A percentile compares a stretch with the other conserved stretches of the same genome.
Conservation (phyloP, 2,329 filamentous ascomycete genomes). For the Penicillium thymicola region DNA sequence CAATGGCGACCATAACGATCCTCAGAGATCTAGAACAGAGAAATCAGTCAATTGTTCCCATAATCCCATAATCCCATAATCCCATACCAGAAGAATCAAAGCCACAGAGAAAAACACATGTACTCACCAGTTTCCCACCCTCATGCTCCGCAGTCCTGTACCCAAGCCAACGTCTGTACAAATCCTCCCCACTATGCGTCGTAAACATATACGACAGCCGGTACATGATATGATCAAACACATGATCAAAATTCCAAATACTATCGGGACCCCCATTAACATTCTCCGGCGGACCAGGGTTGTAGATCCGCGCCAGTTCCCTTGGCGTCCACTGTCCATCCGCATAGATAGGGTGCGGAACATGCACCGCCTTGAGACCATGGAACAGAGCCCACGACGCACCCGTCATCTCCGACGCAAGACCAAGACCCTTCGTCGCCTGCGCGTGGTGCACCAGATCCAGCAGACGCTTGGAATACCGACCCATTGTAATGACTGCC, state of each 20-base stretch:
- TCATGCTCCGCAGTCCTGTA: conserved; percentile 18
- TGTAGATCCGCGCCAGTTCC: conserved; percentile 55
- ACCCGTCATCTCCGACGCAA: conserved; percentile 75
- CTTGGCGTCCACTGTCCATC: conserved; percentile 55
- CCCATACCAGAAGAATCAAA: background rate
- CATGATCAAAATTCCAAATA: conserved; percentile 32
- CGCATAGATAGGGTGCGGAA: conserved; percentile 56
- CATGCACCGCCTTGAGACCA: conserved; percentile 72
- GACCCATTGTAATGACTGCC: conserved; percentile 23
- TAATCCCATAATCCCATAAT: background rate
- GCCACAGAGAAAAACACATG: background rate
- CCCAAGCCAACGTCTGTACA: conserved; percentile 57
- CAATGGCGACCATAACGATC: conserved; percentile 21
- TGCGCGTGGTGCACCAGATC: conserved; percentile 67
- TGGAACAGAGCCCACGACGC: conserved; percentile 68
- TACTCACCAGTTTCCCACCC: conserved; percentile 19
- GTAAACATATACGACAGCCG: conserved; percentile 30
- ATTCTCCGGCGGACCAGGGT: conserved; percentile 51
- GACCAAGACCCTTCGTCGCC: conserved; percentile 65
- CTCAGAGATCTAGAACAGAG: conserved; percentile 13
- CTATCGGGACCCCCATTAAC: conserved; percentile 47
- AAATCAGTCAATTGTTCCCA: background rate
- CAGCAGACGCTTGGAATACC: conserved; percentile 20
- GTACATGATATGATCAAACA: conserved; percentile 30
- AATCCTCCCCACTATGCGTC: conserved; percentile 43